A percentile compares a stretch with the other conserved stretches of the same genome.
Evolutionary conservation across 495 filamentous ascomycete species (phyloP).

Genomic region (Podospora tetraspora): DNA sequence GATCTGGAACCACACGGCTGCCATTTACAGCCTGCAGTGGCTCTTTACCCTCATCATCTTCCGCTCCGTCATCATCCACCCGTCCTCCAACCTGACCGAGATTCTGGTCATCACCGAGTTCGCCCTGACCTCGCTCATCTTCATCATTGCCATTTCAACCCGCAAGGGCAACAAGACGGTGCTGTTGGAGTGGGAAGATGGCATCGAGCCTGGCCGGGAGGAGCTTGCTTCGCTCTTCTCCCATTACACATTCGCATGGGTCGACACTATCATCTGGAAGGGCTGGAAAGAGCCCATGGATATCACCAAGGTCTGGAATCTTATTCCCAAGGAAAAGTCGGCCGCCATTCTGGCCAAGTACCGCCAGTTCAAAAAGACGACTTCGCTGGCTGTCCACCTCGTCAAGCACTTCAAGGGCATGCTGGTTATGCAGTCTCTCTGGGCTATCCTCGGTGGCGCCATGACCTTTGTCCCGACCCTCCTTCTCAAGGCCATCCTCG

Average conservation of each 20-base stretch:
- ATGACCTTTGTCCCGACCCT: slow-evolving; percentile 90
- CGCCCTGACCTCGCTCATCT: slow-evolving; percentile 63
- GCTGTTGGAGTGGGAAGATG: slow-evolving; percentile 76
- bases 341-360: slow-evolving; percentile 72
- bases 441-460: slow-evolving; percentile 70
- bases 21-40: slow-evolving; percentile 83
- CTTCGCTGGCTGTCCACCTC: slow-evolving; percentile 72
- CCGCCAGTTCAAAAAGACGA: slow-evolving; percentile 78
- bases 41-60: slow-evolving; percentile 68
- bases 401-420: slow-evolving; percentile 74
- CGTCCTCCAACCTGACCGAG: slow-evolving; percentile 55
- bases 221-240: slow-evolving; percentile 84
- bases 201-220: slow-evolving; percentile 78
- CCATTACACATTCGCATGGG: slow-evolving; percentile 82
- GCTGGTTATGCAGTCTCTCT: slow-evolving; percentile 70
- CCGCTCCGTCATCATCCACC: slow-evolving; percentile 80
- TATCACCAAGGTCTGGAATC: slow-evolving; percentile 84
- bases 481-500: slow-evolving; percentile 81
- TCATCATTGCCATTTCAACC: slow-evolving; percentile 69
- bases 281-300: slow-evolving; percentile 86
- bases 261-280: slow-evolving; percentile 81
- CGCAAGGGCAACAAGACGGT: slow-evolving; percentile 91
- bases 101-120: slow-evolving; percentile 66
- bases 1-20: slow-evolving; percentile 89
- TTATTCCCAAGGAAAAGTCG: slow-evolving; percentile 82